Conservation (phyloP, 345 rosid species). For the Eucalyptus fibrosa region DNA sequence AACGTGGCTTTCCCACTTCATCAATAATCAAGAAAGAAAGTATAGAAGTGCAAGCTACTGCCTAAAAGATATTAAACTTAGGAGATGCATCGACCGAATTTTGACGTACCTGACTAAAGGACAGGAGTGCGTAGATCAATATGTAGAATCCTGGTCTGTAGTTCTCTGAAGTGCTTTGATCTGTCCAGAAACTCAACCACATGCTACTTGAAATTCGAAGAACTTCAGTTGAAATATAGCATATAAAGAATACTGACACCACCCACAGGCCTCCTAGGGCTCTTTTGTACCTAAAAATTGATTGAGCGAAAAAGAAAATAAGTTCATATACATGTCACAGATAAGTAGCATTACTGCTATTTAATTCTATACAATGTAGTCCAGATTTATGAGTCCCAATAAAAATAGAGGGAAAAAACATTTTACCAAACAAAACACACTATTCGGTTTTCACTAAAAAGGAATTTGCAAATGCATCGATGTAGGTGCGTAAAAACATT, state of each 20-base stretch:
- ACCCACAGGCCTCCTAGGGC: slow-evolving; percentile 93
- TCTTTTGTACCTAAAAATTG: slow-evolving; percentile 44
- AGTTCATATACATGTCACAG: not conserved
- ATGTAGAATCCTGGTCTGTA: not conserved
- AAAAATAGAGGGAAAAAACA: not conserved
- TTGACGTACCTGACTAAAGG: not conserved
- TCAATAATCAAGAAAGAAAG: not conserved
- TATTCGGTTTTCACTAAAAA: too few species aligned
- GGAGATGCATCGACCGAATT: not conserved
- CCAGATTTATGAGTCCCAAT: not conserved
- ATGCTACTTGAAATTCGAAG: not conserved
- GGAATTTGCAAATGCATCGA: not conserved
- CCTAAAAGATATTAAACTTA: not conserved
- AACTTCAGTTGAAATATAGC: not conserved
- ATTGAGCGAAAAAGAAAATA: not conserved
- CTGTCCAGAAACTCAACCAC: not conserved
- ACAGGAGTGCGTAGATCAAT: not conserved
- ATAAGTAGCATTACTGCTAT: not conserved
- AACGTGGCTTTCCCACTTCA: not conserved
- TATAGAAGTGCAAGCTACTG: not conserved
- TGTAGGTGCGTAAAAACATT: not conserved
- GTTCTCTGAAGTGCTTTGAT: not conserved
- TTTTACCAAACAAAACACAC: not conserved
- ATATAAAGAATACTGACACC: slow-evolving; percentile 17
- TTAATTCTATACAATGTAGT: not conserved